Conservation (phyloP, 441 rosid genomes). For the Erodium moschatum region DNA sequence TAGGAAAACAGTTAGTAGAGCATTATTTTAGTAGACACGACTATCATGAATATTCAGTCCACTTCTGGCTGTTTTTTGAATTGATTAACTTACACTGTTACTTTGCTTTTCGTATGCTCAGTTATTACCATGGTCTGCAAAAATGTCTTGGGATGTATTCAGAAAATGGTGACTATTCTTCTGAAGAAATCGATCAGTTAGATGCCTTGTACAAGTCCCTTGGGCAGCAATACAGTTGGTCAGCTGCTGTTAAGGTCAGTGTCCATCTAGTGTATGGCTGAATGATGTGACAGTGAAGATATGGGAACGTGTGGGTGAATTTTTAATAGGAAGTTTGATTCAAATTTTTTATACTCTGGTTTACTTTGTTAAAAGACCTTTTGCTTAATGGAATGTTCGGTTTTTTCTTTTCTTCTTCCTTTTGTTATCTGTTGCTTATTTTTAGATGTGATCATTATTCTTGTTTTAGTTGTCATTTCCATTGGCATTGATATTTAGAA, state of each 20-base stretch:
- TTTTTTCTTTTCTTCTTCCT: background rate
- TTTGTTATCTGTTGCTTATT: background rate
- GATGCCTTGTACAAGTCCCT: slow-evolving; percentile 72
- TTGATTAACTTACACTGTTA: slow-evolving; percentile 23
- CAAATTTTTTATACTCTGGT: background rate
- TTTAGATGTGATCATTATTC: background rate
- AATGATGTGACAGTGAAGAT: background rate
- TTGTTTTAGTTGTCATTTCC: background rate
- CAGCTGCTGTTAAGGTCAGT: slow-evolving; percentile 93
- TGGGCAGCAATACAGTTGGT: slow-evolving; percentile 62
- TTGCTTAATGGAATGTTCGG: background rate
- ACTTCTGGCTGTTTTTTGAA: slow-evolving; percentile 24
- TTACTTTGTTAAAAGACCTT: background rate
- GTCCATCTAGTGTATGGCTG: background rate
- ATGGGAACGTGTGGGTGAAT: slow-evolving; percentile 1
- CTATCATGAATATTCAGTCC: background rate
- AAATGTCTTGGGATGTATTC: slow-evolving; percentile 60
- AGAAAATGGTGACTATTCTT: slow-evolving; percentile 52
- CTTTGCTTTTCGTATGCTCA: slow-evolving; percentile 30
- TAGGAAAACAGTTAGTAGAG: background rate
- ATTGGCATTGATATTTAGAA: background rate
- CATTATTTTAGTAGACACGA: background rate
- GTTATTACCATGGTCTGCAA: slow-evolving; percentile 93
- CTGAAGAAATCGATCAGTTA: slow-evolving; percentile 65
- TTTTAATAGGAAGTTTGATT: no score